Evolutionary conservation across 768 basidiomycete species (phyloP).

Genomic region (Lentinula sp.): DNA sequence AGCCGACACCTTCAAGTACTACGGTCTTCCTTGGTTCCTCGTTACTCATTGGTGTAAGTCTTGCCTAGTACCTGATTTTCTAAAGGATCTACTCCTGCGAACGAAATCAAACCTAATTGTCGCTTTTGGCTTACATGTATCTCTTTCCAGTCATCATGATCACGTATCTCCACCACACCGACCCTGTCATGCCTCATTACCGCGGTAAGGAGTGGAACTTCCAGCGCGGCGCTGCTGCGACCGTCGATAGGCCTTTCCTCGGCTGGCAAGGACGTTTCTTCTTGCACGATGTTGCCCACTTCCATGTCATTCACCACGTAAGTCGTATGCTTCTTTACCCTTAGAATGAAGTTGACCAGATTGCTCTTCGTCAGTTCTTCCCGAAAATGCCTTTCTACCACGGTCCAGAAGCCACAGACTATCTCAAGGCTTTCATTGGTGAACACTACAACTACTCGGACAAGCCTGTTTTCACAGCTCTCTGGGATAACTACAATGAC

Average conservation of each 20-base stretch:
- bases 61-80: slow-evolving; percentile 1
- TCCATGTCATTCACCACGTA: slow-evolving; percentile 59
- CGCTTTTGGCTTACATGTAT: background rate
- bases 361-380: slow-evolving; percentile 37
- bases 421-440: slow-evolving; percentile 42
- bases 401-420: slow-evolving; percentile 42
- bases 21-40: slow-evolving; percentile 48
- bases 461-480: slow-evolving; percentile 34
- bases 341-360: background rate
- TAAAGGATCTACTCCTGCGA: background rate
- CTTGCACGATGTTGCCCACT: slow-evolving; percentile 61
- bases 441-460: slow-evolving; percentile 42
- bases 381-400: slow-evolving; percentile 58
- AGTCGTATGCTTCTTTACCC: slow-evolving; percentile 10
- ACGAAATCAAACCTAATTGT: background rate
- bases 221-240: slow-evolving; percentile 56
- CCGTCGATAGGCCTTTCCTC: slow-evolving; percentile 51
- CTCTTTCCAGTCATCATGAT: slow-evolving; percentile 38
- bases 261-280: slow-evolving; percentile 65
- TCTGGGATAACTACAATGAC: slow-evolving; percentile 50
- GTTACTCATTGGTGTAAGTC: slow-evolving; percentile 53
- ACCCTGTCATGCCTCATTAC: slow-evolving; percentile 50
- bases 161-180: slow-evolving; percentile 57
- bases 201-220: slow-evolving; percentile 53
- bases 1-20: slow-evolving; percentile 39